Base-by-base conservation (phyloP, 225 moss, liverwort and hornwort genomes). In the Sphagnum contortum region DNA sequence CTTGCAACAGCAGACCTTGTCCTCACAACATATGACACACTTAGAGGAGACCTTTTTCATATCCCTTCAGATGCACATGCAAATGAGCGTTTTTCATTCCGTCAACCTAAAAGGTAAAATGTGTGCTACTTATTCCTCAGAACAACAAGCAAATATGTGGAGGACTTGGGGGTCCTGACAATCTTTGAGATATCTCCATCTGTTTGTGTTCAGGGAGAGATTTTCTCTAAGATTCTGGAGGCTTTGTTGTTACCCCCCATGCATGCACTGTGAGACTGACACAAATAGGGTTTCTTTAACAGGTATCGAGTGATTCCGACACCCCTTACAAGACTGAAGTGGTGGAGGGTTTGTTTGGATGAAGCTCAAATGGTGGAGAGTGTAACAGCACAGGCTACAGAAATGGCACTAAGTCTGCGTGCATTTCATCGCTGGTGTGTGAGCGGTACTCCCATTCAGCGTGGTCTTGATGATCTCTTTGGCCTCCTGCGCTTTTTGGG, bases 351-450 rank as follows among this genome's bases (percentile, higher is more conserved):
- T 48, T 96, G 96, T 76, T 78, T 96, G 74, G 96, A 96, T 79
- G 96, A 96, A 85, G 96, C 96, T 58, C 96, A 96, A 72, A 92
- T 96, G 96, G 96, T 96, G 48, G 96, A 96, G 76, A 87, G 79
- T 50, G 80, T 74, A 58, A 83, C 81, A 57, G 72, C 92, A 46
- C 77, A 70, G 68, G 83, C 87, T 57, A 85, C 96, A 64, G 96
- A 90, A 72, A 96, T 96, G 96, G 88, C 90, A 61, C 69, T 90
- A 78, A 88, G 85, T 68, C 72, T 96, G 48, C 81, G 79, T 72
- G 84, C 90, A 65, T 79, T 75, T 45, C 75, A 96, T 68, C 96
- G 90, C 64, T 96, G 96, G 96, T 96, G 96, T 75, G 80, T 92
- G 62, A 96, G 82, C 47, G 96, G 96, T 69, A 96, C 96, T 64